phyloP scores from a whole-genome alignment of 2,329 filamentous ascomycete species.

The Beauveria sp. region DNA sequence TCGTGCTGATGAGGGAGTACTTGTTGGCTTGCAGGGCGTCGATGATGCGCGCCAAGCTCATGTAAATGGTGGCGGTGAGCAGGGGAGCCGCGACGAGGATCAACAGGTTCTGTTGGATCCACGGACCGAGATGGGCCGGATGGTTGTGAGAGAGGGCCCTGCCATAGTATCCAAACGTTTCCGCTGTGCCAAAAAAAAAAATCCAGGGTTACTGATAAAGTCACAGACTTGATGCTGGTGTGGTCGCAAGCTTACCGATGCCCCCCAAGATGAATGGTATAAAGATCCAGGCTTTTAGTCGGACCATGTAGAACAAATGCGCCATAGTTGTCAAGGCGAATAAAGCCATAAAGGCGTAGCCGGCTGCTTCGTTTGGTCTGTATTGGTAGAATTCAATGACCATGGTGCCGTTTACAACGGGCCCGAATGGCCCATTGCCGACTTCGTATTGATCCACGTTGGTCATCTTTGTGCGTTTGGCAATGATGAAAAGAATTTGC shows the following conservation, averaged over 20 bases:
- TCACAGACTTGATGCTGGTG: too few species aligned
- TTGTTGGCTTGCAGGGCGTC: constrained; percentile 25
- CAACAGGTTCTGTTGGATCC: constrained; percentile 29
- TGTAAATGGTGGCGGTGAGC: constrained; percentile 36
- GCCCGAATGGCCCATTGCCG: neutral
- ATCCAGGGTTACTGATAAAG: too few species aligned
- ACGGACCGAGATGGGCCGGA: constrained; percentile 22
- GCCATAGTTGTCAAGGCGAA: neutral
- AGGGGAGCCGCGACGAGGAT: constrained; percentile 30
- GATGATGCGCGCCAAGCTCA: constrained; percentile 34
- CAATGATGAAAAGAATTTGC: too few species aligned
- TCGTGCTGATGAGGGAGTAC: neutral
- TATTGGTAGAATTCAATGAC: neutral
- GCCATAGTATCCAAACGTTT: too few species aligned
- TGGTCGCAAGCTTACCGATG: too few species aligned
- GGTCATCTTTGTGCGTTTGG: neutral
- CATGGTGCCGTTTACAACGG: neutral
- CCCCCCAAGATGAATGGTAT: too few species aligned
- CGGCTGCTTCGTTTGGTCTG: neutral
- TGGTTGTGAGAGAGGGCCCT: too few species aligned
- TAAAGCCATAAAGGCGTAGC: neutral
- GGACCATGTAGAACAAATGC: too few species aligned
- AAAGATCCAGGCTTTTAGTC: too few species aligned
- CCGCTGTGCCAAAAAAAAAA: too few species aligned
- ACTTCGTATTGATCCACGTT: neutral